These are phyloP conservation scores for Volutella citrinella DNA, from an alignment of 2,329 filamentous ascomycete genomes.

Conservation along the genomic window DNA sequence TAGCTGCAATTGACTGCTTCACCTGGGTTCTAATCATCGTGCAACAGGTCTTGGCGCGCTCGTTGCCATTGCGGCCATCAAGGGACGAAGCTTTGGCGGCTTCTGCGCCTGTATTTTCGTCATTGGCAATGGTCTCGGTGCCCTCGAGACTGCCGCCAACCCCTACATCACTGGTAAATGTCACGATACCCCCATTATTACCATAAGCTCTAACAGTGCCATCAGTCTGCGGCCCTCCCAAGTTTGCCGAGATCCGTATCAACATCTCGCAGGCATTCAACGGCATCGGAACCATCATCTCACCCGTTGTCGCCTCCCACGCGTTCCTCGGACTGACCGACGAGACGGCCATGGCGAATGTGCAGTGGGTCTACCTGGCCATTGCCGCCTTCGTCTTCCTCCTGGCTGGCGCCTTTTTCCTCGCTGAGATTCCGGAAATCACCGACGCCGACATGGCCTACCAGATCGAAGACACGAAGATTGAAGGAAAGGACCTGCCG, in stretches of 20 bases:
- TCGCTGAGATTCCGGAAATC: no score
- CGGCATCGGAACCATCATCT: constrained; percentile 54
- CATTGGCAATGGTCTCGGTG: constrained; percentile 37
- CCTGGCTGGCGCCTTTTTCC: constrained; percentile 56
- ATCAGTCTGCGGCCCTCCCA: constrained; percentile 59
- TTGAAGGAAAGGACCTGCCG: constrained; percentile 43
- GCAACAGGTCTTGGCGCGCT: no score
- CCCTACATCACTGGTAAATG: constrained; percentile 9
- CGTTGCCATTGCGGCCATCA: constrained; percentile 54
- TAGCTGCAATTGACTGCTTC: no score
- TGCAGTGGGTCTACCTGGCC: constrained; percentile 64
- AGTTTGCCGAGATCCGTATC: constrained; percentile 56
- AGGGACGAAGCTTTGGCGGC: constrained; percentile 59
- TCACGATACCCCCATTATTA: no score
- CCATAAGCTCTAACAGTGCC: no score
- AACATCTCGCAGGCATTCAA: constrained; percentile 59
- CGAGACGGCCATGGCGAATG: constrained; percentile 51
- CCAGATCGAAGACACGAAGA: constrained; percentile 45
- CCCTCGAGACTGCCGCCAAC: constrained; percentile 54
- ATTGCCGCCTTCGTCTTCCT: constrained; percentile 58
- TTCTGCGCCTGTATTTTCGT: constrained; percentile 58
- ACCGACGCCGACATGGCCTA: no score
- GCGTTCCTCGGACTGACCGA: constrained; percentile 59
- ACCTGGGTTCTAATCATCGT: no score
- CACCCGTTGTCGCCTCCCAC: constrained; percentile 56